Percentiles rank a stretch among this genome's conserved stretches.
phyloP scores from a whole-genome alignment of 2,329 filamentous ascomycete species.

The Venturia aucupariae region DNA sequence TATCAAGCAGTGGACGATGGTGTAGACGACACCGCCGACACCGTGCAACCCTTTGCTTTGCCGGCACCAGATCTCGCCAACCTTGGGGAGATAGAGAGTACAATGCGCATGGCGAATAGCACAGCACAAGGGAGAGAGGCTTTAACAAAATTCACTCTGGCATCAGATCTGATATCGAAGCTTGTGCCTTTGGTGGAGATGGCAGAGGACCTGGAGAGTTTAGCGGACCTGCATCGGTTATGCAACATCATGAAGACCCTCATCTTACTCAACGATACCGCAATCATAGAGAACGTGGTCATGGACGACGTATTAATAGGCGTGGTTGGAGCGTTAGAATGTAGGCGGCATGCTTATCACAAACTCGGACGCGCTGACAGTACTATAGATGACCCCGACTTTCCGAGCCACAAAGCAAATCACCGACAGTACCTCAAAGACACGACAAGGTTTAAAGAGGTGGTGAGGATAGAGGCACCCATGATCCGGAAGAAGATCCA shows the following conservation, averaged over 20 bases:
- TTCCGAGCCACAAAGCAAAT: conserved; percentile 94
- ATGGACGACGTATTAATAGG: conserved; percentile 82
- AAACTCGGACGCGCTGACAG: conserved; percentile 24
- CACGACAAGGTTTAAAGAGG: conserved; percentile 87
- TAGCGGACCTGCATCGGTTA: conserved; percentile 76
- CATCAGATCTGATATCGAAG: conserved; percentile 78
- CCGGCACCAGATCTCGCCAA: conserved; percentile 74
- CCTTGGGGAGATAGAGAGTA: conserved; percentile 72
- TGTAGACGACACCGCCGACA: conserved; percentile 77
- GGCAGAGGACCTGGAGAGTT: conserved; percentile 84
- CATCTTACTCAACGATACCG: conserved; percentile 87
- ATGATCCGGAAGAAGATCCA: conserved; percentile 84
- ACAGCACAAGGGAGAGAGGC: conserved; percentile 72
- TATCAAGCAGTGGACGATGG: conserved; percentile 56
- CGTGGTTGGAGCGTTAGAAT: conserved; percentile 91
- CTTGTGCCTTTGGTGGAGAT: conserved; percentile 77
- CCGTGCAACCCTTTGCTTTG: conserved; percentile 60
- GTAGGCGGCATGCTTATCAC: conserved; percentile 29
- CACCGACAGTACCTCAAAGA: conserved; percentile 88
- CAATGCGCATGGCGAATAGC: conserved; percentile 69
- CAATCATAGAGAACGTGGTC: conserved; percentile 89
- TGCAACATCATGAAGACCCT: conserved; percentile 98
- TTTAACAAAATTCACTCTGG: conserved; percentile 76
- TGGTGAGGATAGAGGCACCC: conserved; percentile 81
- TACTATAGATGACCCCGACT: conserved; percentile 74